phyloP scores from a whole-genome alignment of 139 green algal species.

The Coelastrella sp. region DNA sequence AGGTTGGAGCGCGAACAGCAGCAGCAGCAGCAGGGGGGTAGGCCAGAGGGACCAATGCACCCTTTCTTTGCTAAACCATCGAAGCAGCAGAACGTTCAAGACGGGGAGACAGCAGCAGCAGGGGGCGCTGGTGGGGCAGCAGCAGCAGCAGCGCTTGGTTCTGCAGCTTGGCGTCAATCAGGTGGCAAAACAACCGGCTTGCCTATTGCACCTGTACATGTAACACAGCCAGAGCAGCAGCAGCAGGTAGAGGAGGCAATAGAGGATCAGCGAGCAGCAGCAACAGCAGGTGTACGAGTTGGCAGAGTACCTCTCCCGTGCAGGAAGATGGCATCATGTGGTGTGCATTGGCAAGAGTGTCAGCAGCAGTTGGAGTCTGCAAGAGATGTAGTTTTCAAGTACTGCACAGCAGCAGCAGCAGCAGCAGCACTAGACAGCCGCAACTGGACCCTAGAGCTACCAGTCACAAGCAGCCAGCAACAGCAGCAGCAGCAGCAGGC shows the following conservation, averaged over 20 bases:
- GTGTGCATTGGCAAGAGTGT: not conserved
- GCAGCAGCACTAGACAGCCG: too few relatives aligned
- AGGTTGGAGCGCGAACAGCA: slow-evolving; percentile 15
- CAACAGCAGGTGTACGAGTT: slow-evolving; percentile 6
- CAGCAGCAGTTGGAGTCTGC: slow-evolving; percentile 2
- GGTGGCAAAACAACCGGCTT: not conserved
- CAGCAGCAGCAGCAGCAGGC: slow-evolving; percentile 38
- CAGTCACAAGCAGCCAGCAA: not conserved
- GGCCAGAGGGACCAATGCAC: not conserved
- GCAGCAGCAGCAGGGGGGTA: not conserved
- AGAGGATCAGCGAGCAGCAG: too few relatives aligned
- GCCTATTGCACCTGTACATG: slow-evolving; percentile 27
- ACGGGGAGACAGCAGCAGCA: slow-evolving; percentile 3
- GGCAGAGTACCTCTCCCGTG: too few relatives aligned
- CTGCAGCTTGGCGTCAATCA: not conserved
- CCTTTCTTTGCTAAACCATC: slow-evolving; percentile 25
- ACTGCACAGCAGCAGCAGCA: too few relatives aligned
- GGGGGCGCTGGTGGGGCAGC: not conserved
- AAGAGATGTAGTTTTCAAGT: too few relatives aligned
- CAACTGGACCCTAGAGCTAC: too few relatives aligned
- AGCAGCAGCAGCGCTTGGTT: slow-evolving; percentile 27
- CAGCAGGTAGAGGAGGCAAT: too few relatives aligned
- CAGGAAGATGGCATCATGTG: too few relatives aligned
- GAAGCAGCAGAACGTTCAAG: slow-evolving; percentile 6
- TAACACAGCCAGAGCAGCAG: slow-evolving; percentile 9